Base-by-base conservation (phyloP, 176 grass and related monocot species). In the Thinopyrum elongatum region DNA sequence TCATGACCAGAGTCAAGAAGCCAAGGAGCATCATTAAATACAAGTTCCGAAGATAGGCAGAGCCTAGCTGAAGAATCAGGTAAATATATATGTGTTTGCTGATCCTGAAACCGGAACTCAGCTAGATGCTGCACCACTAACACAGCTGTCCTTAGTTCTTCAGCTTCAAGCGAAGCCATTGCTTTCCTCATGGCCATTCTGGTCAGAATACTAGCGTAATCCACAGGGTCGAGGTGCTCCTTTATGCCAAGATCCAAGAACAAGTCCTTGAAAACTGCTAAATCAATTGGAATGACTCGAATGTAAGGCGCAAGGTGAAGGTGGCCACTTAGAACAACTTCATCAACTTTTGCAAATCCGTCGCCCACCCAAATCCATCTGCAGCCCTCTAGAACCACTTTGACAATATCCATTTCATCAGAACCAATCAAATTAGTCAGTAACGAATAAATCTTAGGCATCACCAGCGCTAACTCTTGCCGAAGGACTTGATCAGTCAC, bases 351-450 rank as follows among this genome's bases (percentile, higher is more conserved):
- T n/a, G 93, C 93, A 86, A 95, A 98, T 77, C 95, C 95, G 82
- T 98, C 95, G 38, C 95, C 95, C 61, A 98, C 95, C 95, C 95
- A 98, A 87, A 98, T 94, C 95, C 95, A 98, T 86, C 95, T 88
- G 82, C 88, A 98, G 46, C 91, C 91, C 85, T 98, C 95, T 58
- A 98, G 67, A 89, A 98, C 88, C 67, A 83, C 88, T 90, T 98
- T 98, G 74, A 94, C 95, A 89, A 98, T 95, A 82, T 98, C 95
- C 91, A 98, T 98, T 82, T 98, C 95, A 92, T 98, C 93, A 68
- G 91, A 95, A 85, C 91, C 91, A 89, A 95, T 93, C 88, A 95
- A 85, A 73, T 87, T 90, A 70, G 64, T 94, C 87, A 98, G 70
- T 51, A 98, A 67, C 8, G 93, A 94, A 89, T 98, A 98, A 79